A percentile compares a stretch with the other conserved stretches of the same genome.
Conservation (phyloP, 371 early-diverging fungal species). For the Syncephalastrum monosporum region DNA sequence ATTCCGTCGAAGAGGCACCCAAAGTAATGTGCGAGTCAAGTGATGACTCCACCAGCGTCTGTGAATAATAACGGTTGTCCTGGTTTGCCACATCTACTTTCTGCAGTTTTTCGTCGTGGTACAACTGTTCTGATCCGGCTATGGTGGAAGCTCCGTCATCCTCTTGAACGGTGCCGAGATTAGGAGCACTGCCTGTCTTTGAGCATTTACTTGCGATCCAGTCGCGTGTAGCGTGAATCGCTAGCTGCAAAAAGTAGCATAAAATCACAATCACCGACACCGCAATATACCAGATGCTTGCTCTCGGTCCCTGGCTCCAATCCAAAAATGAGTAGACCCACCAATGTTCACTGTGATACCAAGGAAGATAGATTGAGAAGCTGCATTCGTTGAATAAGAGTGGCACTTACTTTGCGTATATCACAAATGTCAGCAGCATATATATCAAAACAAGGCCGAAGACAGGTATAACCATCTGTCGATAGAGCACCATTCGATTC, state of each 20-base stretch:
- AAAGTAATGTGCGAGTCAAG: slow-evolving; percentile 18
- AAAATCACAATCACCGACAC: slow-evolving; percentile 37
- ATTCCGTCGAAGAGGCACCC: slow-evolving; percentile 12
- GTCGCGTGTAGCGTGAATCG: slow-evolving; percentile 43
- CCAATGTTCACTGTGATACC: slow-evolving; percentile 16
- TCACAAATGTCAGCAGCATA: slow-evolving; percentile 51
- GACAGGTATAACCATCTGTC: slow-evolving; percentile 36
- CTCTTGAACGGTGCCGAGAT: too few species aligned
- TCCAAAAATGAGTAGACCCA: slow-evolving; percentile 60
- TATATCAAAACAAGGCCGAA: slow-evolving; percentile 40
- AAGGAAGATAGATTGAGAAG: neutral
- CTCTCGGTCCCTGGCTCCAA: slow-evolving; percentile 47
- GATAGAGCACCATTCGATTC: slow-evolving; percentile 40
- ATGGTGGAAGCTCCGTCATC: too few species aligned
- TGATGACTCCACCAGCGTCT: slow-evolving; percentile 12
- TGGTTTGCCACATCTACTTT: slow-evolving; percentile 1
- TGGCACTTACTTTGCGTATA: slow-evolving; percentile 35
- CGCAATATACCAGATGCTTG: slow-evolving; percentile 44
- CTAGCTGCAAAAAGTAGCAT: slow-evolving; percentile 40
- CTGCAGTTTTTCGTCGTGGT: neutral
- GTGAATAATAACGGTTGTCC: slow-evolving; percentile 13
- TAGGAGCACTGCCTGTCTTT: too few species aligned
- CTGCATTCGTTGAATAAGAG: neutral
- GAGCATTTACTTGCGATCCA: slow-evolving; percentile 13
- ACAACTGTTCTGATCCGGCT: too few species aligned